These are phyloP conservation scores for Euryodendron excelsum DNA, from an alignment of 148 eudicot genomes.

Conservation along the genomic window DNA sequence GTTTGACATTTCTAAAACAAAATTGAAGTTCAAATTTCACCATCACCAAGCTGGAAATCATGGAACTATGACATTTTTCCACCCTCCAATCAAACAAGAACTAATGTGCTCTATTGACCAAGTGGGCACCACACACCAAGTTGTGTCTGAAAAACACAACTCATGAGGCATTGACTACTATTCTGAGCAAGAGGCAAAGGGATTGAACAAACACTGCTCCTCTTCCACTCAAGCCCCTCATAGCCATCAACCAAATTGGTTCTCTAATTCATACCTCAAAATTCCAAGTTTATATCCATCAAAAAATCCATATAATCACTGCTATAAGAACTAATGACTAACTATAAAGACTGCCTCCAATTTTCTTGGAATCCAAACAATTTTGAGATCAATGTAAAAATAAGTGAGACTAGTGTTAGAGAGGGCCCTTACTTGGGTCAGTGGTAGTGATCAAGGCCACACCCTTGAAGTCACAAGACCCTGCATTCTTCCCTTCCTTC, in stretches of 20 bases:
- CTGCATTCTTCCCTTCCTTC: conserved; percentile 54
- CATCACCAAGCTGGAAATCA: conserved; percentile 10
- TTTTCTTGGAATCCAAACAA: neutral
- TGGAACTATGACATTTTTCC: neutral
- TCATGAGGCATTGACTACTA: neutral
- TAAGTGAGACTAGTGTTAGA: neutral
- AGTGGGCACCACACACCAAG: neutral
- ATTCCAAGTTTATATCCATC: neutral
- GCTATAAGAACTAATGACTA: neutral
- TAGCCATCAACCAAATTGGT: neutral
- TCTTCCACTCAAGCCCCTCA: conserved; percentile 10
- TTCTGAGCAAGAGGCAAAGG: neutral
- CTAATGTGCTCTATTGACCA: neutral
- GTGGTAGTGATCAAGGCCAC: conserved; percentile 80
- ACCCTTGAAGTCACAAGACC: conserved; percentile 93
- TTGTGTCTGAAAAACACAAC: neutral
- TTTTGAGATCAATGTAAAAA: neutral
- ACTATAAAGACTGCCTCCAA: neutral
- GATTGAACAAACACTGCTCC: conserved; percentile 5
- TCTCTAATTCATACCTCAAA: neutral
- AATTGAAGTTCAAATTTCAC: neutral
- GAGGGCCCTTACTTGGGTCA: conserved; percentile 70
- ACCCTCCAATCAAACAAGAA: conserved; percentile 3
- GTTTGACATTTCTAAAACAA: neutral
- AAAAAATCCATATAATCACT: neutral